Base-by-base conservation (phyloP, 2,329 filamentous ascomycete genomes). In the Aspergillus awamori region DNA sequence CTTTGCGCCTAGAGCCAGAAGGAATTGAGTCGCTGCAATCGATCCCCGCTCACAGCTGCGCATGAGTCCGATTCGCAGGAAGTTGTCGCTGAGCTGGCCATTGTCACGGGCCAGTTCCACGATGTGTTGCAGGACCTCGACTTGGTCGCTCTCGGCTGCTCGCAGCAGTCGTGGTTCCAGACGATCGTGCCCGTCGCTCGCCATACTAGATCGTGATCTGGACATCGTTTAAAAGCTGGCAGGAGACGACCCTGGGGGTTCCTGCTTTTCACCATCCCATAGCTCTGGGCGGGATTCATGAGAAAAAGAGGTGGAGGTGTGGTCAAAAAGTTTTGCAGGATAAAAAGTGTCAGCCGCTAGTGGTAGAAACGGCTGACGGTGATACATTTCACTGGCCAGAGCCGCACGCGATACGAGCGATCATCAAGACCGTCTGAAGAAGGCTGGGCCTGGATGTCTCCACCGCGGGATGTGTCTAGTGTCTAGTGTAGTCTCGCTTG, bases 151-250 rank as follows among this genome's bases (percentile, higher is more conserved):
- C 57, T 77, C 77, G 3, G 72, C 76, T 7, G 77, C 77, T 58
- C 75, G 73, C 6, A 79, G 70, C n/a, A 80, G 72, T 20, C 72
- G 75, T 5, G 78, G 78, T 57, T 80, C 78, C 45, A 79, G 72
- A 13, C 78, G 73, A 39, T 76, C 75, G 55, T 75, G 68, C 61
- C 67, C 68, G 41, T 76, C 73, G 64, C 74, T 77, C 11, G 67
- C 70, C 39, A 76, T 65, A 63, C 70, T 76, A 43, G 75, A 72
- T 52, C 70, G 70, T 53, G 72, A 71, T 17, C 66, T 66, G 10
- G 71, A 65, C 70, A 65, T 65, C 11, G 26, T 30, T 11, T 30
- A 11, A 30, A 30, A 2, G 28, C 28, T 30, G 10, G 28, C 28
- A 30, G 28, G 28, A 51, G 47, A 51, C n/a, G 26, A n/a, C 47